Base-by-base conservation (phyloP, 352 stramenopile species). In the Pythium aphanidermatum region DNA sequence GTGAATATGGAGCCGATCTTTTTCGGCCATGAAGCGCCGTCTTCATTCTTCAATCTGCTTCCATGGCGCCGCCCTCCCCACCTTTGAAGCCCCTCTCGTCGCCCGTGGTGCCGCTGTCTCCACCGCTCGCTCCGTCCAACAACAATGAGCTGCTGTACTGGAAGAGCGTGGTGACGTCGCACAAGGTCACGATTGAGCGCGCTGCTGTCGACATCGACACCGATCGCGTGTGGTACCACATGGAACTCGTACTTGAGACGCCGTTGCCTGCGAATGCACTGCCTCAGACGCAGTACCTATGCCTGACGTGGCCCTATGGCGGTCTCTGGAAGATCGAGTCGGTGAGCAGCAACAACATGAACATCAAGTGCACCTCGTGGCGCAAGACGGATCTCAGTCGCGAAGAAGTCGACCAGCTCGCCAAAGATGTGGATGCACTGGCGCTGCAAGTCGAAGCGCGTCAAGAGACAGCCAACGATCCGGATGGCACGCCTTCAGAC, bases 311-410 rank as follows among this genome's bases (percentile, higher is more conserved):
- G 63, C 68, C 67, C 2, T 62, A 80, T 30, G 71, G 71, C 4
- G 71, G 71, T 29, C 63, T 83, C 40, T 83, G 71, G 71, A 75
- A 78, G 56, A 76, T 83, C 51, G 51, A 63, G 37, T 38, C 46
- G 19, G 32, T 65, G 26, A 57, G 57, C 24, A 63, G 64, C 55
- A 72, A 67, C 41, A 58, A 60, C 4, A 47, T 29, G 28, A 49
- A 54, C 4, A 45, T 81, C 32, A 57, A 68, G 34, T 83, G 71
- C 46, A 29, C 78, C 39, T 60, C 68, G 11, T 81, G 71, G 71
- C 56, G 60, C 8, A 71, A 67, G 50, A 81, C 71, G 8, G 66
- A 80, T 26, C 41, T 83, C 37, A 55, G 54, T 21, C 53, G 54
- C 12, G 43, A 66, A n/a, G 12, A 45, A 37, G 33, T 54, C 3